phyloP scores from a whole-genome alignment of 148 eudicot genomes.

The Hydrangea macrophylla region DNA sequence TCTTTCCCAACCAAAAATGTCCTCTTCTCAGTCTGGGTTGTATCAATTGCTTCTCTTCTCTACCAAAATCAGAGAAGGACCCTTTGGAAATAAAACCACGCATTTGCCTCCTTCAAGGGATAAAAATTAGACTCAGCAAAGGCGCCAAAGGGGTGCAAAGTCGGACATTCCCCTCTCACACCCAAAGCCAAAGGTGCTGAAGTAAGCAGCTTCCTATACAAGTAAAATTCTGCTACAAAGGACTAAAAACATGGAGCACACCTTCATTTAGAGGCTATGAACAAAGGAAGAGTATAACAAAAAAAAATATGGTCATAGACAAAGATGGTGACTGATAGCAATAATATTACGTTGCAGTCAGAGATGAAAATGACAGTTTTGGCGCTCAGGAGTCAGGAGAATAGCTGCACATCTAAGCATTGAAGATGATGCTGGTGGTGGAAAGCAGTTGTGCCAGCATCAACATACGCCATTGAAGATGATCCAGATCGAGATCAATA shows the following conservation, averaged over 20 bases:
- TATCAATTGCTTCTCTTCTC: neutral
- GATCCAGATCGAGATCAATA: no score
- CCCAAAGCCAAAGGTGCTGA: neutral
- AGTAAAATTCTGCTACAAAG: neutral
- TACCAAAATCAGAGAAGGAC: neutral
- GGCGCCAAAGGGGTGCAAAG: no score
- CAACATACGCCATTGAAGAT: no score
- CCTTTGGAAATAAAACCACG: neutral
- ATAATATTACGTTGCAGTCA: neutral
- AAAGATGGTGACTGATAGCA: neutral
- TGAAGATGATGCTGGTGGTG: no score
- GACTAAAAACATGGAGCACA: neutral
- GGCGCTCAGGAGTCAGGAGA: no score
- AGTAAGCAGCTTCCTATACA: neutral
- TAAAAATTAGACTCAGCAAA: no score
- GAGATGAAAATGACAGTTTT: neutral
- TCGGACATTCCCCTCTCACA: neutral
- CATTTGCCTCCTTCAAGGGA: neutral
- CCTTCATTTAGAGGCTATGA: neutral
- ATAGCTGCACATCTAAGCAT: no score
- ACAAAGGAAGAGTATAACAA: neutral
- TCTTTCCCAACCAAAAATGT: no score
- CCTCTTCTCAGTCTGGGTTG: neutral
- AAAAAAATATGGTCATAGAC: neutral
- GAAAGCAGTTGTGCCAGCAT: no score